These are phyloP conservation scores for Mollisia scopiformis DNA, from an alignment of 2,329 filamentous ascomycete species.

Conservation along the genomic window DNA sequence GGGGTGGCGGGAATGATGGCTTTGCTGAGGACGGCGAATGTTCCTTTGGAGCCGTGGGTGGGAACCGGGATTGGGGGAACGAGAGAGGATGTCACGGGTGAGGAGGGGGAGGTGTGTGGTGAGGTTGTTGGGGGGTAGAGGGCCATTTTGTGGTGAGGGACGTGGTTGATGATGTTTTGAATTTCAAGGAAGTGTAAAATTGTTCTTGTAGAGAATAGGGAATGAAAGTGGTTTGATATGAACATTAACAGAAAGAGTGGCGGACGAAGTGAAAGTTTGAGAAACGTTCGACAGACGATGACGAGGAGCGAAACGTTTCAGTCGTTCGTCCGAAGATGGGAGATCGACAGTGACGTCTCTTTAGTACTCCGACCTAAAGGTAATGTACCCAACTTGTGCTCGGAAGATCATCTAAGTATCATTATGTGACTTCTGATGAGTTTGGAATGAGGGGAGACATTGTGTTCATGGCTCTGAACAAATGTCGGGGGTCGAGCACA, in stretches of 20 bases:
- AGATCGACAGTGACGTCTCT: background rate
- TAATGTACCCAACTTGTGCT: background rate
- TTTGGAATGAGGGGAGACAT: background rate
- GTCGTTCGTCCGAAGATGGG: background rate
- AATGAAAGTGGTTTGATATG: background rate
- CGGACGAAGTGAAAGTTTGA: no score
- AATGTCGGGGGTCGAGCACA: background rate
- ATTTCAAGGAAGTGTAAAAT: background rate
- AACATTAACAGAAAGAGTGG: no score
- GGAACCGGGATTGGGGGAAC: conserved; percentile 26
- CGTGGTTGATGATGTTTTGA: background rate
- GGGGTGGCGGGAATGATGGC: conserved; percentile 22
- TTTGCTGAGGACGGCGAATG: conserved; percentile 25
- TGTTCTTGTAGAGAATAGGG: background rate
- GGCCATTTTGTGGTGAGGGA: background rate
- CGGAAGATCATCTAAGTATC: no score
- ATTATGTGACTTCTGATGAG: background rate
- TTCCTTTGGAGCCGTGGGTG: conserved; percentile 24
- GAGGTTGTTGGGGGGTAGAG: conserved; percentile 13
- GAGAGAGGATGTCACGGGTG: conserved; percentile 15
- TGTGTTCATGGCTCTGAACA: background rate
- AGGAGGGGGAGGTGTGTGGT: conserved; percentile 1
- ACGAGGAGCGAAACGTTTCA: background rate
- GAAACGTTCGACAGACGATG: background rate
- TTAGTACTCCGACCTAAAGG: background rate